A percentile compares a stretch with the other conserved stretches of the same genome.
Evolutionary conservation across 1,139 yeast species (phyloP).

Genomic region (Magnusiomyces suaveolens): DNA sequence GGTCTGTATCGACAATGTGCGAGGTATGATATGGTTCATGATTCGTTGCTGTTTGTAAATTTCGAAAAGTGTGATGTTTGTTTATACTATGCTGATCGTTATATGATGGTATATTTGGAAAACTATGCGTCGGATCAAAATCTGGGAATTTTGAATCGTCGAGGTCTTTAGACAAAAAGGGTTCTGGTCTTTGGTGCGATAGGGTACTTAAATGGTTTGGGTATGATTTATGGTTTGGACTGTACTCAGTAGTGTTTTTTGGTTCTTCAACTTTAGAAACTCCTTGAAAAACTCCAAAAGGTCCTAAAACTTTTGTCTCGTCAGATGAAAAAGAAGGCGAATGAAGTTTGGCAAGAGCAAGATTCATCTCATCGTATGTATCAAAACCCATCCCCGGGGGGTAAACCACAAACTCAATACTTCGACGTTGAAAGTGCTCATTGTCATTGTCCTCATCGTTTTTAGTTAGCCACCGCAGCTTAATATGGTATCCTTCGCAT

Average conservation of each 20-base stretch:
- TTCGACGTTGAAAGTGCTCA: slow-evolving; percentile 19
- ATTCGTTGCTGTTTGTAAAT: no score
- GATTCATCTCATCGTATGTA: slow-evolving; percentile 74
- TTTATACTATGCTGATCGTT: no score
- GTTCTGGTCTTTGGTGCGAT: no score
- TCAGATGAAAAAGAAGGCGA: slow-evolving; percentile 38
- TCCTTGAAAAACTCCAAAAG: slow-evolving; percentile 71
- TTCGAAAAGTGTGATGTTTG: no score
- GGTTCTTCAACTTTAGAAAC: slow-evolving; percentile 2
- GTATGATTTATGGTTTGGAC: no score
- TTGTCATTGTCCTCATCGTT: slow-evolving; percentile 16
- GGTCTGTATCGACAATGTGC: no score
- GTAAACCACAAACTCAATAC: slow-evolving; percentile 61
- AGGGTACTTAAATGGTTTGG: no score
- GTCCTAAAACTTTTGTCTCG: slow-evolving; percentile 57
- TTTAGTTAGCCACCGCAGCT: slow-evolving; percentile 57
- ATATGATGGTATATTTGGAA: no score
- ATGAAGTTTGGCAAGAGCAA: slow-evolving; percentile 54
- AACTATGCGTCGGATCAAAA: no score
- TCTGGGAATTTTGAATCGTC: no score
- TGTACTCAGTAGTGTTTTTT: neutral
- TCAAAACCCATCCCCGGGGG: slow-evolving; percentile 50
- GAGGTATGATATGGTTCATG: no score
- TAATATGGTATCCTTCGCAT: slow-evolving; percentile 79
- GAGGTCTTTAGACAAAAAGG: no score